Evolutionary conservation across 2,329 filamentous ascomycete species (phyloP), one percentile per base, ranked within the genome.

Genomic region (Tolypocladium endophyticum): DNA sequence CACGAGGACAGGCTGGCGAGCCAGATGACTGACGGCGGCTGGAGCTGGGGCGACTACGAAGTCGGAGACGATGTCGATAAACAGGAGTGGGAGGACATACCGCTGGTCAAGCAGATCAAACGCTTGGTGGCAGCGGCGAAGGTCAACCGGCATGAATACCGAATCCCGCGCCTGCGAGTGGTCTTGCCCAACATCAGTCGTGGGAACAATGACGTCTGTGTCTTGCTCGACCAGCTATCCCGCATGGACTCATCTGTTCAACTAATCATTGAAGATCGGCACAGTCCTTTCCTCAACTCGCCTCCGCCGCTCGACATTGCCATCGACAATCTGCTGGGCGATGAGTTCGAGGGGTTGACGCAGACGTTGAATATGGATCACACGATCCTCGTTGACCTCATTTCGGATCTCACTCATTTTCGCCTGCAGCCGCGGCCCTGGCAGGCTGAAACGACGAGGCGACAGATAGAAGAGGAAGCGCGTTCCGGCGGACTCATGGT

Each of bases 21-120:
- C 4, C 73, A 77, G 54, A 72, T 77, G 74, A 69, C 69, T 3
- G 74, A 76, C 54, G 68, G 68, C n/a, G 75, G 75, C 4, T 77
- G 75, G 75, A 68, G 67, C 8, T 77, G 75, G 75, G 75, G 73
- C 7, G 71, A 73, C 8, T 65, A 74, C 61, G 63, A 67, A 5
- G 60, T 64, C 6, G 69, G 69, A 0, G 69, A 73, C 2, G 56
- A 61, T 1, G 70, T 74, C 6, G 68, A 71, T 9, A 61, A 64
- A 36, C 68, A 69, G 8, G 74, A 75, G 56, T 74, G 70, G 67
- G 70, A 71, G 11, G 71, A 74, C 56, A 63, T 68, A 0, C 68
- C 69, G 2, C 62, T 76, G 58, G 71, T 69, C 2, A 72, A 67
- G 58, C 69, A 72, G 25, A 64, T 71, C 8, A 67, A 61, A 50